phyloP scores from a whole-genome alignment of 1,139 yeast genomes.

The Blastobotrys elegans region DNA sequence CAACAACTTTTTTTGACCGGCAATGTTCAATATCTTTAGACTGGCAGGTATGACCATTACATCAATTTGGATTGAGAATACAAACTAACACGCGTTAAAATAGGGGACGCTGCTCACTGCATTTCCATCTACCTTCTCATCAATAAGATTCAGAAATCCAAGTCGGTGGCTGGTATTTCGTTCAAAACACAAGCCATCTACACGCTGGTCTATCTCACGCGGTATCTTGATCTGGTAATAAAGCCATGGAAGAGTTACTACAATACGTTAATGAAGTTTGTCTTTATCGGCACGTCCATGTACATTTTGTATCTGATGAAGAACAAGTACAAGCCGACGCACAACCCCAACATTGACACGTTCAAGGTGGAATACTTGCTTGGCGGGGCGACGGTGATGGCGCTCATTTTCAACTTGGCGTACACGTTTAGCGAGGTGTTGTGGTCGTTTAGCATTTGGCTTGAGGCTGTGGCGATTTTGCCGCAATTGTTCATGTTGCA shows the following conservation, averaged over 20 bases:
- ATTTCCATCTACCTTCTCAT: slow-evolving; percentile 73
- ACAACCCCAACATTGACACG: slow-evolving; percentile 62
- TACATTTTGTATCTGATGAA: slow-evolving; percentile 75
- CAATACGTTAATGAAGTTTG: slow-evolving; percentile 73
- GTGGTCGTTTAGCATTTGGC: slow-evolving; percentile 39
- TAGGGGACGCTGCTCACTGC: slow-evolving; percentile 77
- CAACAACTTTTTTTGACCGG: slow-evolving; percentile 2
- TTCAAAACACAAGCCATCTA: slow-evolving; percentile 83
- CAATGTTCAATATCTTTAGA: slow-evolving; percentile 29
- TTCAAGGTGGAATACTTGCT: slow-evolving; percentile 71
- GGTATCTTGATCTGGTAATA: slow-evolving; percentile 70
- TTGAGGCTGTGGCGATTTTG: slow-evolving; percentile 84
- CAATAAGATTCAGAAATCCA: slow-evolving; percentile 59
- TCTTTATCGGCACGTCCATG: slow-evolving; percentile 68
- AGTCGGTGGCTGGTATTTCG: slow-evolving; percentile 78
- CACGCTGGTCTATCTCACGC: slow-evolving; percentile 67
- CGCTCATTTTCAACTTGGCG: slow-evolving; percentile 62
- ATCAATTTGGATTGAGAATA: not conserved
- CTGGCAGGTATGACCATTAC: slow-evolving; percentile 21
- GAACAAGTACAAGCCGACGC: slow-evolving; percentile 48
- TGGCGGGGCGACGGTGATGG: slow-evolving; percentile 55
- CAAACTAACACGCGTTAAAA: not conserved
- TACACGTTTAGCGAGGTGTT: slow-evolving; percentile 53
- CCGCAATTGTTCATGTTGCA: slow-evolving; percentile 92
- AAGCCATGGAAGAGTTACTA: slow-evolving; percentile 52